Conservation (phyloP, 805 yeast species). For the Yarrowia porcina region DNA sequence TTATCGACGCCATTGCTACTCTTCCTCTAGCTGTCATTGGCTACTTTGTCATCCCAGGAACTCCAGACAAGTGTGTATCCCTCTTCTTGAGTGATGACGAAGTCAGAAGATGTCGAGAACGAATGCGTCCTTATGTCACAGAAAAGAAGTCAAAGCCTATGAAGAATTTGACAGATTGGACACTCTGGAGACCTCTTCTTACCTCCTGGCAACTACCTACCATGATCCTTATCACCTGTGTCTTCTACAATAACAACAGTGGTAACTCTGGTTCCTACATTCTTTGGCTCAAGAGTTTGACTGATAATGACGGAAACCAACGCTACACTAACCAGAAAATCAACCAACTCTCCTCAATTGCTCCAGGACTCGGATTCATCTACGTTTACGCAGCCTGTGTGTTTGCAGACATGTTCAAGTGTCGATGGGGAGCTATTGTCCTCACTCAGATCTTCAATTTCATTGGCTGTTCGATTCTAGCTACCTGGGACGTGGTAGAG, state of each 20-base stretch:
- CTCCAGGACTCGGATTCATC: slow-evolving; percentile 57
- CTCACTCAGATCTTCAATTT: slow-evolving; percentile 43
- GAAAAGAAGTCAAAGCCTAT: neutral
- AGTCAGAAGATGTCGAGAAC: slow-evolving; percentile 48
- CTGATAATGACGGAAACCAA: neutral
- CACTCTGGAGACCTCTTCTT: slow-evolving; percentile 51
- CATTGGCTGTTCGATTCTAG: slow-evolving; percentile 48
- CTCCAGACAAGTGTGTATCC: slow-evolving; percentile 39
- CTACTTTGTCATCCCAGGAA: slow-evolving; percentile 52
- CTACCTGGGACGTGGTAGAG: slow-evolving; percentile 55
- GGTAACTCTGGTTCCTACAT: slow-evolving; percentile 54
- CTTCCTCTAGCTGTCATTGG: slow-evolving; percentile 55
- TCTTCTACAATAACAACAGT: slow-evolving; percentile 58
- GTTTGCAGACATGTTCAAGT: slow-evolving; percentile 50
- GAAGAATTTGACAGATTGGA: slow-evolving; percentile 47
- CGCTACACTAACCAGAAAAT: neutral
- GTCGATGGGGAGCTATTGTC: slow-evolving; percentile 49
- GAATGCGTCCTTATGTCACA: slow-evolving; percentile 35
- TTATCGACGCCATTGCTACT: slow-evolving; percentile 59
- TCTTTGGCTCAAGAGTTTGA: slow-evolving; percentile 51
- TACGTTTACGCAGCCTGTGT: slow-evolving; percentile 33
- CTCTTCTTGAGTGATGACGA: slow-evolving; percentile 54
- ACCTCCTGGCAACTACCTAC: slow-evolving; percentile 60
- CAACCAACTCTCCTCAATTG: slow-evolving; percentile 50
- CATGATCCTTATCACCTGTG: slow-evolving; percentile 51